Base-by-base conservation (phyloP, 805 yeast species). In the Candida corydali region DNA sequence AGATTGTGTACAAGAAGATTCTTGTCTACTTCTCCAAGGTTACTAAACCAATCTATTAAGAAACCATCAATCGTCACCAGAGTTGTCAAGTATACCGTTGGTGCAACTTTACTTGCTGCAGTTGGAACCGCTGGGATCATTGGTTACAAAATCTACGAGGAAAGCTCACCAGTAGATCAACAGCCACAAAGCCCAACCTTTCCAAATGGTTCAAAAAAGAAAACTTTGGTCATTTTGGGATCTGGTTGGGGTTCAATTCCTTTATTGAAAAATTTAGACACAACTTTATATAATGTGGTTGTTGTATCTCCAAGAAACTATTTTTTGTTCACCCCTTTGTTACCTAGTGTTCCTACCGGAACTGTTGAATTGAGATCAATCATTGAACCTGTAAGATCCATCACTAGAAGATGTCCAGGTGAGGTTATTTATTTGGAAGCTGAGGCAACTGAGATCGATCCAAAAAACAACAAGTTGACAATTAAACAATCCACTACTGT, bases 171-270 rank as follows among this genome's bases (percentile, higher is more conserved):
- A 5, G 63, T 69, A 23, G 63, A 69, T 12, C 88, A 82, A 54
- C 48, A 62, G 33, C 79, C 80, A 36, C 87, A 82, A 54, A 63
- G 76, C n/a, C 69, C 76, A 8, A 59, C 66, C 12, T 69, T 75
- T 44, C 65, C 70, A 32, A 69, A 69, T 45, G 86, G 84, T 39
- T 75, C 76, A 40, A 63, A 70, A 54, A 80, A 78, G 70, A 81
- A 82, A 61, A 78, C 83, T n/a, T 64, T 81, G 51, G 93, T 91
- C 36, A 80, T 75, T 62, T 76, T 77, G 55, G 94, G 94, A 43
- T 80, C 95, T 16, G 98, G 97, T 37, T 89, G 98, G 98, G 97
- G 96, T 42, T 77, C 95, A 9, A 82, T 89, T 37, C 80, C 96
- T 5, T 66, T 88, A 43, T 73, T 89, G 63, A 86, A 86, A 67